A percentile compares a stretch with the other conserved stretches of the same genome.
Evolutionary conservation across 768 basidiomycete genomes (phyloP).

Genomic region (Termitomyces sp.): DNA sequence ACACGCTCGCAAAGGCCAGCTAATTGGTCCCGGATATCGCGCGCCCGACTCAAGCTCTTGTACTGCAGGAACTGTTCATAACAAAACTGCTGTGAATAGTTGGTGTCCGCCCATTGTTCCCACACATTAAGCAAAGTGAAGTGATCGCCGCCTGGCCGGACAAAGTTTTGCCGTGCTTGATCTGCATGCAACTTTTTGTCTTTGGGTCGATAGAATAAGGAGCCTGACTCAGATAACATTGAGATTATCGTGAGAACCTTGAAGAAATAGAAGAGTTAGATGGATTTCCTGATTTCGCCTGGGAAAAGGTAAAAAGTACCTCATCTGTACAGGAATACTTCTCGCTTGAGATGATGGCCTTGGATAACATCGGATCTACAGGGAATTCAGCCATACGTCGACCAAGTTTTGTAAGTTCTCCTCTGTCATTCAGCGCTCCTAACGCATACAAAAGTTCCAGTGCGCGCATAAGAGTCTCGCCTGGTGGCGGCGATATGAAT

Average conservation of each 20-base stretch:
- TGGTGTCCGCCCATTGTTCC: constrained; percentile 99
- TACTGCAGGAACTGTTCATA: constrained; percentile 95
- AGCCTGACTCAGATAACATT: constrained; percentile 94
- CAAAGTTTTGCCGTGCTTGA: constrained; percentile 96
- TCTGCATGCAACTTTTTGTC: constrained; percentile 98
- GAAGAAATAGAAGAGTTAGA: background rate
- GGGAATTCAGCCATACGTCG: constrained; percentile 99
- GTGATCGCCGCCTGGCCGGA: constrained; percentile 93
- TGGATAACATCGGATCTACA: constrained; percentile 96
- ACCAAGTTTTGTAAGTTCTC: constrained; percentile 96
- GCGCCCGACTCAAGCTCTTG: constrained; percentile 90
- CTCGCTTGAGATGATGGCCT: constrained; percentile 94
- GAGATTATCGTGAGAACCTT: constrained; percentile 95
- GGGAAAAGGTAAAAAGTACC: constrained; percentile 37
- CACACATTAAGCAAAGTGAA: constrained; percentile 97
- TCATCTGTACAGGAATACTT: constrained; percentile 94
- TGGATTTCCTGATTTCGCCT: background rate
- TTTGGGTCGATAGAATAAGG: constrained; percentile 95
- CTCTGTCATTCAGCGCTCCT: constrained; percentile 92
- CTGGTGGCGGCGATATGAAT: constrained; percentile 97
- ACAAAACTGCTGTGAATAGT: constrained; percentile 95
- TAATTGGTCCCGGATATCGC: constrained; percentile 95
- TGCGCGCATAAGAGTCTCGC: constrained; percentile 94
- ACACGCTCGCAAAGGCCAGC: constrained; percentile 96
- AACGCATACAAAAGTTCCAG: constrained; percentile 92